phyloP scores from a whole-genome alignment of 1,284 basidiomycete genomes.

The Apiotrichum porosum region DNA sequence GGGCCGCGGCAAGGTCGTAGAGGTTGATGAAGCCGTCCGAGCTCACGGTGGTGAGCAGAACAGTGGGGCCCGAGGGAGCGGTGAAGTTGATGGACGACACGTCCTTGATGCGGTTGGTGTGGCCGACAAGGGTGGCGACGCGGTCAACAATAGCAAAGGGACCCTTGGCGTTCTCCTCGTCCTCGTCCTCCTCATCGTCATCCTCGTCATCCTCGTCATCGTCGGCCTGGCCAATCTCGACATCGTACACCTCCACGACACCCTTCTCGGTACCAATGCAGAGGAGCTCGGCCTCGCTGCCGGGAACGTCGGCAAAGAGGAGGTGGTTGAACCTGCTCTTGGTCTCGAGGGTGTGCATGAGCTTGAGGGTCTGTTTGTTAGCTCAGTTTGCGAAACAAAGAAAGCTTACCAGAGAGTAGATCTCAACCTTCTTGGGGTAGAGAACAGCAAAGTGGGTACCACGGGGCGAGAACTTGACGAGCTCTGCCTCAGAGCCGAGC shows the following conservation, averaged over 20 bases:
- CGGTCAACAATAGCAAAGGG: conserved; percentile 29
- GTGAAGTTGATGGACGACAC: conserved; percentile 36
- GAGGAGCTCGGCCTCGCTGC: conserved; percentile 55
- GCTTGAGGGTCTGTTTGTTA: conserved; percentile 63
- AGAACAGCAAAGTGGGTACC: conserved; percentile 75
- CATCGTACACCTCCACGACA: conserved; percentile 66
- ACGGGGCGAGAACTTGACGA: conserved; percentile 73
- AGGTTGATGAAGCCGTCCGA: conserved; percentile 78
- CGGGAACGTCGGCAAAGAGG: conserved; percentile 59
- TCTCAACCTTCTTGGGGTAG: conserved; percentile 60
- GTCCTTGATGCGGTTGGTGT: conserved; percentile 46
- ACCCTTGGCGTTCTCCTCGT: conserved; percentile 17
- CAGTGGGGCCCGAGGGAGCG: conserved; percentile 50
- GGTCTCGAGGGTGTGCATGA: conserved; percentile 66
- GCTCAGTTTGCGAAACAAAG: neutral
- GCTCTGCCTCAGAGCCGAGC: conserved; percentile 80
- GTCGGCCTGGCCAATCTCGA: conserved; percentile 23
- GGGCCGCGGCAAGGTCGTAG: conserved; percentile 60
- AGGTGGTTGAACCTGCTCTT: conserved; percentile 74
- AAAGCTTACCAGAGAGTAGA: conserved; percentile 32
- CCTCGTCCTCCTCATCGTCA: conserved; percentile 24
- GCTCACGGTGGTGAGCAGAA: conserved; percentile 66
- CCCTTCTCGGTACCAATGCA: conserved; percentile 82
- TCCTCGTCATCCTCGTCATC: conserved; percentile 25
- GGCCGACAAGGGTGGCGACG: conserved; percentile 40